Base-by-base conservation (phyloP, 2,329 filamentous ascomycete genomes). In the Fusarium pininemorale region DNA sequence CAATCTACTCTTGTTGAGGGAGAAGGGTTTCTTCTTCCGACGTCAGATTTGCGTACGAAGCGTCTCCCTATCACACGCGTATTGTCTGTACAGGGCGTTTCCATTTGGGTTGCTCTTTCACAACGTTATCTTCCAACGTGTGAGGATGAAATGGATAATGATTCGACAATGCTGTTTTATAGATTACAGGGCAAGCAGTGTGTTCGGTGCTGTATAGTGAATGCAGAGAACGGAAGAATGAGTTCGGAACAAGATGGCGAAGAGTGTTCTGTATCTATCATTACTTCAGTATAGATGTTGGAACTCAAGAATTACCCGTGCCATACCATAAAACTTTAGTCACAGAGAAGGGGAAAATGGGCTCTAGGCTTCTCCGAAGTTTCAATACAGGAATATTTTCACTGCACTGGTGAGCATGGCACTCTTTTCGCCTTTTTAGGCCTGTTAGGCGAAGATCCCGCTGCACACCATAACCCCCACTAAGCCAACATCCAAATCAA, bases 1-100 rank as follows among this genome's bases (percentile, higher is more conserved):
- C 4, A 18, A 3, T 16, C 10, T 2, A n/a, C 4, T 8, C 28
- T 50, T 13, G 47, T n/a, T 3, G 0, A 50, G 18, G 47, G 47
- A 4, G 47, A 50, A 6, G 28, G 47, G 47, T 2, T 15, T 11
- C 13, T 48, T 11, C 9, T 4, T 20, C 11, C 6, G 7, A 26
- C 1, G 2, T 7, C n/a, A 13, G 16, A 45, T 18, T 45, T 11
- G 42, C 1, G 0, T 5, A 3, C 5, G 5, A 24, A 11, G 0
- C n/a, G n/a, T 13, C 44, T 28, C 7, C 47, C 28, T 12, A n/a
- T 50, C 6, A 10, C 3, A 3, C 28, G 28, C 1, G 28, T 50
- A 9, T 32, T 50, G 11, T 32, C 7, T 9, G 11, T 10, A 18
- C 0, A n/a, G 5, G 15, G 9, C 6, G 0, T 12, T 4, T 50